These are phyloP conservation scores for Trichosporon sp. DNA, from an alignment of 1,284 basidiomycete genomes.

Conservation along the genomic window DNA sequence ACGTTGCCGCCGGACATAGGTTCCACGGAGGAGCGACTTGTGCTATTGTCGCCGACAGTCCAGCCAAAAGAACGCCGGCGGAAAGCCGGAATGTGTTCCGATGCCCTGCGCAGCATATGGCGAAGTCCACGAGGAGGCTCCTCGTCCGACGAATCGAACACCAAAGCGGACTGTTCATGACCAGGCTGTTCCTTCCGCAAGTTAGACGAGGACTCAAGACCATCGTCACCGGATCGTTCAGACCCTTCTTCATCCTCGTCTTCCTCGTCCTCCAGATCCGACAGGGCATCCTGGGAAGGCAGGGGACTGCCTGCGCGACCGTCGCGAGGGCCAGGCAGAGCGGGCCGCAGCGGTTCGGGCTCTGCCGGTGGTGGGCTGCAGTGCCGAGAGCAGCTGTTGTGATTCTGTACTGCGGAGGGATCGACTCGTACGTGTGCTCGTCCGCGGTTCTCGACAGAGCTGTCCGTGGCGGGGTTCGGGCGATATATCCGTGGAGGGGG, in stretches of 20 bases:
- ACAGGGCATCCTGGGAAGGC: conserved; percentile 27
- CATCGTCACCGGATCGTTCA: background rate
- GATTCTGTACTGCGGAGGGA: conserved; percentile 15
- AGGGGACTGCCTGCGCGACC: conserved; percentile 39
- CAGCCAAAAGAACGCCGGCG: conserved; percentile 21
- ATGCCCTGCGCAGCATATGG: conserved; percentile 33
- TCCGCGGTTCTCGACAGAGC: background rate
- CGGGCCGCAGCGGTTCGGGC: conserved; percentile 9
- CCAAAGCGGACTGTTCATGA: conserved; percentile 8
- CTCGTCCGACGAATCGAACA: conserved; percentile 3
- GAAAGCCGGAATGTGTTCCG: conserved; percentile 33
- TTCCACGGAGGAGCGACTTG: background rate
- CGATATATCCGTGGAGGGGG: background rate
- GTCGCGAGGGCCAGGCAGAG: conserved; percentile 33
- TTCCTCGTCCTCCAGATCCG: conserved; percentile 50
- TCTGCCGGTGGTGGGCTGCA: conserved; percentile 34
- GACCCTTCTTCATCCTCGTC: conserved; percentile 58
- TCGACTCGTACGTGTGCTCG: conserved; percentile 37
- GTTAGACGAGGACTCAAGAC: background rate
- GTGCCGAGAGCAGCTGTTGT: conserved; percentile 34
- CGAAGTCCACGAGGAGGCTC: conserved; percentile 16
- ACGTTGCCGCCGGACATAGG: background rate
- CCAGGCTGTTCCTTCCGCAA: background rate
- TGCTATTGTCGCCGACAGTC: background rate
- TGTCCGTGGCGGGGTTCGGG: background rate